Percentiles rank a stretch among this genome's conserved stretches.
Conservation (phyloP, 495 filamentous ascomycete species). For the Trichoderma asperelloides region DNA sequence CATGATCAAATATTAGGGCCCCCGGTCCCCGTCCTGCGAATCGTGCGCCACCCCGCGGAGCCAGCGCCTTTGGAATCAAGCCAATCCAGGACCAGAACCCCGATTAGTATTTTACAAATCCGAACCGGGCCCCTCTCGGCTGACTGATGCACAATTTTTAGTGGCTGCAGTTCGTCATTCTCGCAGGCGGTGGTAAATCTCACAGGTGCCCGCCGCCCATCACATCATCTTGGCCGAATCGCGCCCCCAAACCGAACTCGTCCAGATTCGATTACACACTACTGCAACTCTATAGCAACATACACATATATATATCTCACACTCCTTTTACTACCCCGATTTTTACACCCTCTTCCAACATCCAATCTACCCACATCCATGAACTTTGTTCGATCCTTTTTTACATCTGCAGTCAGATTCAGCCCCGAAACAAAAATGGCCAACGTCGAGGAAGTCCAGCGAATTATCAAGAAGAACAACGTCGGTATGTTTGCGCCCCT, state of each 20-base stretch:
- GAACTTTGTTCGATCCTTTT: constrained; percentile 70
- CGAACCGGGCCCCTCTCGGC: no score
- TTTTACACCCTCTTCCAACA: background rate
- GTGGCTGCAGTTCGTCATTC: no score
- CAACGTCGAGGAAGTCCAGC: constrained; percentile 79
- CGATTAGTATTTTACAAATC: background rate
- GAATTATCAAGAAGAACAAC: constrained; percentile 82
- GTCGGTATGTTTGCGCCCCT: constrained; percentile 79
- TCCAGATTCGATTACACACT: no score
- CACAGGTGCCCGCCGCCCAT: no score
- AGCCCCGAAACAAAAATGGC: constrained; percentile 63
- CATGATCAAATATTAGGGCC: background rate
- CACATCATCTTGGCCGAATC: no score
- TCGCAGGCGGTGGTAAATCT: no score
- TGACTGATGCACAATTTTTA: no score
- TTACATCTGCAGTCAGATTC: constrained; percentile 24
- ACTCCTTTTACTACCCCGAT: background rate
- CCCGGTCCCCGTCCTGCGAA: background rate
- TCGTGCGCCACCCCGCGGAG: background rate
- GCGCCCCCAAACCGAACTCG: no score
- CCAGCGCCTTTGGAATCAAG: background rate
- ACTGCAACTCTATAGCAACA: background rate
- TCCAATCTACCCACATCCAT: constrained; percentile 37
- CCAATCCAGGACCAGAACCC: background rate
- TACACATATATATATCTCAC: background rate